Percentiles rank a stretch among this genome's conserved stretches.
These are phyloP conservation scores for Neopestalotiopsis rosae DNA, from an alignment of 2,329 filamentous ascomycete species.

Conservation along the genomic window DNA sequence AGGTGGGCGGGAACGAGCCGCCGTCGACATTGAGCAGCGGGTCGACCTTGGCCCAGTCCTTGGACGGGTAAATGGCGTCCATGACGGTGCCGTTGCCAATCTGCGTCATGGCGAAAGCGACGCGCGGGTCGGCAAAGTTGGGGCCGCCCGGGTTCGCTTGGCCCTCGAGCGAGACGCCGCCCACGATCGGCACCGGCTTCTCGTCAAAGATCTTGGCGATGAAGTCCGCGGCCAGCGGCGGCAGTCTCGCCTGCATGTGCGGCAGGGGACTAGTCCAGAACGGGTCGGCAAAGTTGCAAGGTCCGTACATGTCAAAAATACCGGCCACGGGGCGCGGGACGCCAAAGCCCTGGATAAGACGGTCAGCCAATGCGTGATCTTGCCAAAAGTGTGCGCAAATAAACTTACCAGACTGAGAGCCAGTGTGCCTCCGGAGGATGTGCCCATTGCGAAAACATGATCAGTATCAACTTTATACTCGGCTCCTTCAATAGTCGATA, in stretches of 20 bases:
- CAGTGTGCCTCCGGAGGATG: slow-evolving; percentile 41
- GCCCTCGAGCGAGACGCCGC: slow-evolving; percentile 47
- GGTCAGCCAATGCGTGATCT: neutral
- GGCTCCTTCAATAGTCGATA: slow-evolving; percentile 25
- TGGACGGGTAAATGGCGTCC: slow-evolving; percentile 33
- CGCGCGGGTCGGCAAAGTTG: slow-evolving; percentile 41
- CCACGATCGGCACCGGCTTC: slow-evolving; percentile 40
- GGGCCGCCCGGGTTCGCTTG: slow-evolving; percentile 37
- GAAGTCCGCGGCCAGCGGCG: slow-evolving; percentile 33
- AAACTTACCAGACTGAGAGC: slow-evolving; percentile 40
- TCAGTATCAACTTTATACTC: slow-evolving; percentile 29
- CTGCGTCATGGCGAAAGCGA: slow-evolving; percentile 46
- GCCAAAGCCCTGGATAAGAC: slow-evolving; percentile 40
- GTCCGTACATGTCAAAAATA: slow-evolving; percentile 48
- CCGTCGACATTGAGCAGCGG: slow-evolving; percentile 38
- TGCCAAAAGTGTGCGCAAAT: neutral
- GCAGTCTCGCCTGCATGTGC: slow-evolving; percentile 34
- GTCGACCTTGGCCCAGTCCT: slow-evolving; percentile 37
- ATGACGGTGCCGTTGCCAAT: slow-evolving; percentile 46
- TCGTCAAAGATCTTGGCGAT: slow-evolving; percentile 42
- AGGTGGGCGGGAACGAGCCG: slow-evolving; percentile 42
- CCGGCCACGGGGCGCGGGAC: slow-evolving; percentile 40
- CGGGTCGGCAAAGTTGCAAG: slow-evolving; percentile 42
- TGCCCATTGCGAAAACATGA: slow-evolving; percentile 41
- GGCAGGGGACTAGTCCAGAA: slow-evolving; percentile 43